Evolutionary conservation across 805 yeast species (phyloP).

Genomic region (Wickerhamomyces silvicola): DNA sequence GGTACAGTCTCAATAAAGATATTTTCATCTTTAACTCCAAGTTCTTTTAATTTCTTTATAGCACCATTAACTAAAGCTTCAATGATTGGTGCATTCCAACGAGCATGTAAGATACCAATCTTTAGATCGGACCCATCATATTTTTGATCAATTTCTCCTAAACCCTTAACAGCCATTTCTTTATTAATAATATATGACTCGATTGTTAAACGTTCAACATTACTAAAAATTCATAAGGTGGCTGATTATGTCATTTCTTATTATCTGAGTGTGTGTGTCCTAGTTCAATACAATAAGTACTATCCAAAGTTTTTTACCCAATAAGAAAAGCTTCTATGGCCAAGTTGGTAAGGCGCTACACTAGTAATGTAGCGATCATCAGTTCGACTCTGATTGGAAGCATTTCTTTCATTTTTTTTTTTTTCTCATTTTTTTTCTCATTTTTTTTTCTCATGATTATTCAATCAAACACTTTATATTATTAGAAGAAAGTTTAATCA

Average conservation of each 20-base stretch:
- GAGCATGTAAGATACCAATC: conserved; percentile 88
- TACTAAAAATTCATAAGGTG: no score
- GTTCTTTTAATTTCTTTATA: conserved; percentile 43
- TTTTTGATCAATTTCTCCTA: conserved; percentile 63
- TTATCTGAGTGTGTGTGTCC: no score
- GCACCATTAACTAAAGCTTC: conserved; percentile 79
- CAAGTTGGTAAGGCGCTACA: conserved; percentile 77
- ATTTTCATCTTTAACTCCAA: conserved; percentile 72
- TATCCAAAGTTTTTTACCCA: no score
- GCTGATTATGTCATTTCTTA: no score
- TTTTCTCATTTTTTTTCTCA: not conserved
- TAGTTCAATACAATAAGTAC: no score
- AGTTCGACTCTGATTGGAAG: conserved; percentile 70
- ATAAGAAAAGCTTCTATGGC: conserved; percentile 38
- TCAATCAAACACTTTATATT: not conserved
- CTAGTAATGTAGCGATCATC: conserved; percentile 81
- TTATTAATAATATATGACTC: not conserved
- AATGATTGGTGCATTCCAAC: conserved; percentile 85
- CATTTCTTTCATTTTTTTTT: conserved; percentile 25
- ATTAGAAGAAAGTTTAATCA: no score
- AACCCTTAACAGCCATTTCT: conserved; percentile 75
- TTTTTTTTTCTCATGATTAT: not conserved
- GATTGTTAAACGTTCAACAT: not conserved
- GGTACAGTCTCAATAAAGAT: conserved; percentile 84
- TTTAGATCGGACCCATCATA: conserved; percentile 66